Percentiles rank a stretch among this genome's conserved stretches.
These are phyloP conservation scores for Ceratobasidium papillatum DNA, from an alignment of 1,284 basidiomycete genomes.

Conservation along the genomic window DNA sequence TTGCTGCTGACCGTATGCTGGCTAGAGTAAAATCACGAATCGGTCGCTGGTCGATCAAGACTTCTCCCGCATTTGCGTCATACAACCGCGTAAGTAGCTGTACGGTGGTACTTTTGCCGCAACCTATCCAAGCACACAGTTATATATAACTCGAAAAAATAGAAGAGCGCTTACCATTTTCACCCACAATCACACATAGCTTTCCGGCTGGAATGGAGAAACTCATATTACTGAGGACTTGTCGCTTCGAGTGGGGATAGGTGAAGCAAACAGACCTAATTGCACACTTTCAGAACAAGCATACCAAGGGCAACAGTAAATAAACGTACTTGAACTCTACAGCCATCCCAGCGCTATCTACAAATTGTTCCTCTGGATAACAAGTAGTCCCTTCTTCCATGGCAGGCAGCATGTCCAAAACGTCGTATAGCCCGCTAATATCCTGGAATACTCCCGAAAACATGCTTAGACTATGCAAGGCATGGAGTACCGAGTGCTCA, in stretches of 20 bases:
- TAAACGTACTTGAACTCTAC: conserved; percentile 42
- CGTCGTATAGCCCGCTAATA: conserved; percentile 38
- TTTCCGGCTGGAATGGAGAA: conserved; percentile 41
- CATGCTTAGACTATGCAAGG: neutral
- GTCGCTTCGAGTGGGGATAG: conserved; percentile 25
- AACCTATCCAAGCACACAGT: neutral
- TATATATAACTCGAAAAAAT: neutral
- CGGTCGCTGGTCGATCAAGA: conserved; percentile 39
- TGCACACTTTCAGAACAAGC: too few relatives aligned
- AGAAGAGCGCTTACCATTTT: conserved; percentile 32
- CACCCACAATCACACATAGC: conserved; percentile 44
- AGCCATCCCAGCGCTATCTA: conserved; percentile 25
- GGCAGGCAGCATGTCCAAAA: conserved; percentile 33
- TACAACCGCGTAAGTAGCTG: conserved; percentile 43
- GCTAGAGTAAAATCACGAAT: conserved; percentile 38
- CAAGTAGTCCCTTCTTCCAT: conserved; percentile 35
- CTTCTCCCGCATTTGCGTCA: conserved; percentile 36
- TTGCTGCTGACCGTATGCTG: conserved; percentile 36
- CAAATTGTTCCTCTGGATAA: conserved; percentile 32
- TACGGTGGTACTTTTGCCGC: conserved; percentile 43
- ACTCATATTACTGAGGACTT: conserved; percentile 31
- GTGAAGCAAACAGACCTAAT: conserved; percentile 42
- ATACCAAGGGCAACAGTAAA: too few relatives aligned
- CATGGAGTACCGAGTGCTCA: conserved; percentile 10
- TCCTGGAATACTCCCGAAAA: conserved; percentile 28